A percentile compares a stretch with the other conserved stretches of the same genome.
These are phyloP conservation scores for Rhodofomes roseus DNA, from an alignment of 1,284 basidiomycete species.

Conservation along the genomic window DNA sequence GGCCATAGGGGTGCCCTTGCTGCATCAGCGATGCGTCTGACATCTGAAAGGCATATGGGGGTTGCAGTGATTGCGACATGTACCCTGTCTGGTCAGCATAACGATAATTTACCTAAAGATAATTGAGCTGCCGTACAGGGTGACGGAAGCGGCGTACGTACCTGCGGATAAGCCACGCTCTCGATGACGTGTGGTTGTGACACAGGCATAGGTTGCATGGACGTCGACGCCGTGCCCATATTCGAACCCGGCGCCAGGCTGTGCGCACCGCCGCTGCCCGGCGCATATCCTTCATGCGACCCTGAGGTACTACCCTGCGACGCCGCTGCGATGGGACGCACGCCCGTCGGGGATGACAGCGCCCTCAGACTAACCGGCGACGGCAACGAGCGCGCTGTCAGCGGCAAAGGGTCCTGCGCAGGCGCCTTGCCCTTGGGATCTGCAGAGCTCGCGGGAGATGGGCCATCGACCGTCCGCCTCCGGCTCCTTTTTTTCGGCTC, in stretches of 20 bases:
- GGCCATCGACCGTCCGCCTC: conserved; percentile 9
- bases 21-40: neutral
- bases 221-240: neutral
- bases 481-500: conserved; percentile 24
- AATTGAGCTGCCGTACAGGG: too few species aligned
- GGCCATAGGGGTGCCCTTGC: neutral
- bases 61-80: neutral
- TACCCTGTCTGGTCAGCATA: neutral
- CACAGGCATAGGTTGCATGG: neutral
- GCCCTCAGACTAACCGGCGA: neutral
- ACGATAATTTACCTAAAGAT: neutral
- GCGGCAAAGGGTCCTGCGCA: neutral
- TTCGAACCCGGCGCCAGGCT: neutral
- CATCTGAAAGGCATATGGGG: neutral
- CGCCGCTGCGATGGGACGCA: neutral
- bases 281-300: neutral
- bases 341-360: neutral
- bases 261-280: neutral
- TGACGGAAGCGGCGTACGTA: neutral
- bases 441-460: neutral
- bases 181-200: neutral
- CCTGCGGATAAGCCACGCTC: neutral
- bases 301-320: neutral
- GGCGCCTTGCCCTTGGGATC: neutral
- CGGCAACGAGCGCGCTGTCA: neutral